phyloP scores from a whole-genome alignment of 1,284 basidiomycete genomes.

The Ustilago nuda region DNA sequence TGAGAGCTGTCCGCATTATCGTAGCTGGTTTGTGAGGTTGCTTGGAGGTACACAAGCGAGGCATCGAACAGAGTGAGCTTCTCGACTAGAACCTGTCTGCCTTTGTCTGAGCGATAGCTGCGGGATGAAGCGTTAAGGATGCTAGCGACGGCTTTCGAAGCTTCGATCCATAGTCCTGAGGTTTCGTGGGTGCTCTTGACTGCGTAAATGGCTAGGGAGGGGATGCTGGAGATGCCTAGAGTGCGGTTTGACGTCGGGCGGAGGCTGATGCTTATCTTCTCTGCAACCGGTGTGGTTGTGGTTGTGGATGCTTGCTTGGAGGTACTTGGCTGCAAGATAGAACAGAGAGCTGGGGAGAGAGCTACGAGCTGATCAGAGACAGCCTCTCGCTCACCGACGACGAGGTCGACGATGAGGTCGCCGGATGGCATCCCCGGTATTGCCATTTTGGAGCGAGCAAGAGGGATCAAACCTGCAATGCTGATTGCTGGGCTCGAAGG shows the following conservation, averaged over 20 bases:
- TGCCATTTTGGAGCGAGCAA: slow-evolving; percentile 20
- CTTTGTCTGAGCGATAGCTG: slow-evolving; percentile 18
- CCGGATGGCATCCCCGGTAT: slow-evolving; percentile 15
- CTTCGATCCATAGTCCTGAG: slow-evolving; percentile 33
- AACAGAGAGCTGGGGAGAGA: slow-evolving; percentile 30
- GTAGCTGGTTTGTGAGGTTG: slow-evolving; percentile 40
- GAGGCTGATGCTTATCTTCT: slow-evolving; percentile 23
- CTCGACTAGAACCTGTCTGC: slow-evolving; percentile 24
- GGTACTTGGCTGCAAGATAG: background rate
- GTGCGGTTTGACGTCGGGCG: slow-evolving; percentile 25
- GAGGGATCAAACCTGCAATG: background rate
- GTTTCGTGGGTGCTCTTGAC: slow-evolving; percentile 25
- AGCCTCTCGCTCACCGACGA: slow-evolving; percentile 34
- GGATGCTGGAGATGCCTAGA: slow-evolving; percentile 21
- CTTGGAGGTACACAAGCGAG: slow-evolving; percentile 51
- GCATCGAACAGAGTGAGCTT: slow-evolving; percentile 34
- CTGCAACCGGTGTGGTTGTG: slow-evolving; percentile 5
- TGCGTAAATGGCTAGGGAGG: slow-evolving; percentile 23
- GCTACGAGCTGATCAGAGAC: slow-evolving; percentile 32
- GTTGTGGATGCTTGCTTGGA: slow-evolving; percentile 8
- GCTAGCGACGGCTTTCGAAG: slow-evolving; percentile 23
- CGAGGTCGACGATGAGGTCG: slow-evolving; percentile 33
- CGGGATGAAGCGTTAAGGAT: slow-evolving; percentile 19
- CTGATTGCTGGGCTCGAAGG: background rate
- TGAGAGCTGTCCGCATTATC: slow-evolving; percentile 27